These are phyloP conservation scores for Fraxinus sp. DNA, from an alignment of 305 asterid genomes.

Conservation along the genomic window DNA sequence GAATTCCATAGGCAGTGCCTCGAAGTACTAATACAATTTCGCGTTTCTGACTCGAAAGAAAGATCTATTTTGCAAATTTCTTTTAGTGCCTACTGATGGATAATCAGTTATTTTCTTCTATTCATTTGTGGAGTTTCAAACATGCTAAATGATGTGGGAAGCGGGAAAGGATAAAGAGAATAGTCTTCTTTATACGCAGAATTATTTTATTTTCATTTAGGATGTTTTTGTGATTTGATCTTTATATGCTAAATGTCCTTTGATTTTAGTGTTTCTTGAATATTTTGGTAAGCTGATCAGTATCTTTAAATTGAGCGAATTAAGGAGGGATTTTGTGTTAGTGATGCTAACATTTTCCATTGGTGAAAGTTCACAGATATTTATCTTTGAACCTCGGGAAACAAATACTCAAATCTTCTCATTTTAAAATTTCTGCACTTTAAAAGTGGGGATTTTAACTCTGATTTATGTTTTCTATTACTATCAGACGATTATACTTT, in stretches of 20 bases:
- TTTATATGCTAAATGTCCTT: too few species aligned
- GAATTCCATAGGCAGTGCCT: slow-evolving; percentile 36
- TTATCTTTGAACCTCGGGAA: too few species aligned
- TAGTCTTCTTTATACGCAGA: neutral
- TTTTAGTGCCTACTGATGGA: neutral
- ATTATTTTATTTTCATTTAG: neutral
- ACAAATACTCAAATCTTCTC: too few species aligned
- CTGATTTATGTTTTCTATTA: too few species aligned
- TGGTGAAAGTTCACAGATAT: too few species aligned
- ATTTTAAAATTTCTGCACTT: too few species aligned
- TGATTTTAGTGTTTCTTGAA: neutral
- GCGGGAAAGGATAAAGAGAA: neutral
- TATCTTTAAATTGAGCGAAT: neutral
- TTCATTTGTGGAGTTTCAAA: neutral
- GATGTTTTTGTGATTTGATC: neutral
- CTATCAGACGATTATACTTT: too few species aligned
- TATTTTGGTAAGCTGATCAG: neutral
- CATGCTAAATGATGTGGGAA: neutral
- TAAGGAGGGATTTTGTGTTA: neutral
- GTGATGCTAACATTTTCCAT: too few species aligned
- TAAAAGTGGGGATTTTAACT: too few species aligned
- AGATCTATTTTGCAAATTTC: neutral
- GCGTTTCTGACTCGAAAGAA: slow-evolving; percentile 7
- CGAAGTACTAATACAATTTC: slow-evolving; percentile 22
- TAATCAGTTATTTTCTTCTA: neutral